Evolutionary conservation across 176 grass and related monocot species (phyloP), one percentile per base, ranked within the genome.

Genomic region (Leersia perrieri): DNA sequence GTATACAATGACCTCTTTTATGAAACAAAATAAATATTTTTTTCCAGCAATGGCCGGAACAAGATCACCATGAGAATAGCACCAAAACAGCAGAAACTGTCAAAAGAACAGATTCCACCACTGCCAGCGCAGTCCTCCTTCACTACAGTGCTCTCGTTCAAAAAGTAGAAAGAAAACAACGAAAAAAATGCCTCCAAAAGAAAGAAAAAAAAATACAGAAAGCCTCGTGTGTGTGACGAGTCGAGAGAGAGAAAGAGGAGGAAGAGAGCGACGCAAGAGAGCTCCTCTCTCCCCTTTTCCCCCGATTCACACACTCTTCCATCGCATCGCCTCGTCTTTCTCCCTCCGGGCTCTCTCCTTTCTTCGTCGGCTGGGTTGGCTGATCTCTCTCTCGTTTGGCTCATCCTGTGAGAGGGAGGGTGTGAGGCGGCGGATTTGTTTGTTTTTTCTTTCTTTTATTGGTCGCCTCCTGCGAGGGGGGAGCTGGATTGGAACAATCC

Each of bases 221-320:
- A 12, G n/a, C n/a, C n/a, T n/a, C n/a, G n/a, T n/a, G n/a, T n/a
- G n/a, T n/a, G n/a, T n/a, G n/a, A n/a, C n/a, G n/a, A n/a, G n/a
- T n/a, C n/a, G n/a, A n/a, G n/a, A 51, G 51, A 66, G 29, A 55
- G 83, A 44, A n/a, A 57, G 51, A 55, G 7, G 49, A 57, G 20
- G 63, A 35, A 69, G 80, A 74, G 70, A 35, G 32, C 70, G 77
- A 89, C 77, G 65, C 86, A 80, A 67, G 67, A 13, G 63, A 75
- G 23, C 82, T 11, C 18, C 45, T 49, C 16, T 18, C 15, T 74
- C 74, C 36, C 38, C 63, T 70, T 71, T 40, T 6, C 73, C 63
- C 35, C 62, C 47, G 45, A 31, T 42, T 75, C 68, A 57, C 76
- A 63, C 69, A 60, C 80, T 84, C 81, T 76, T 76, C 66, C 11